A percentile compares a stretch with the other conserved stretches of the same genome.
Conservation (phyloP, 306 rosid genomes). For the Pyrus bretschneideri region DNA sequence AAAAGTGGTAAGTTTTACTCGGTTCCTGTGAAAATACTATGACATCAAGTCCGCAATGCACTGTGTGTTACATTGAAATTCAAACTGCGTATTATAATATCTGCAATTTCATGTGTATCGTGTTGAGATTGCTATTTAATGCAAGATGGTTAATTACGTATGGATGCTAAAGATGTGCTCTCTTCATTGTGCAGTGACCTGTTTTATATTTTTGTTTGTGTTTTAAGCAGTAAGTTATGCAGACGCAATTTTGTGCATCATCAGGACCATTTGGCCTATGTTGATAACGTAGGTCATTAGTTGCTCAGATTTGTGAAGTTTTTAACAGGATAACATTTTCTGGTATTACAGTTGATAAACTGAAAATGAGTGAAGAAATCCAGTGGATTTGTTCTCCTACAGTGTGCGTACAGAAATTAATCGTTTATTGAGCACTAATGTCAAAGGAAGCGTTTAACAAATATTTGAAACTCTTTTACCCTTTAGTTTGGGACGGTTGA, state of each 20-base stretch:
- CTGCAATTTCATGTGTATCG: not conserved
- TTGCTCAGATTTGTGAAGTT: not conserved
- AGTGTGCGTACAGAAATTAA: not conserved
- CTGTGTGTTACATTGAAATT: not conserved
- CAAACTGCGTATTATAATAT: not conserved
- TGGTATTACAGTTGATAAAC: not conserved
- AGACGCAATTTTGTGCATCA: not conserved
- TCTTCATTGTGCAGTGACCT: not conserved
- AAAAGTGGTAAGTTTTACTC: constrained; percentile 58
- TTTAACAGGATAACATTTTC: not conserved
- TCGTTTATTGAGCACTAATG: not conserved
- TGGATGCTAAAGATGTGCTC: not conserved
- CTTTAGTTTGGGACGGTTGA: not conserved
- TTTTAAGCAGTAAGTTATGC: not conserved
- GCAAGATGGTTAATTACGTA: not conserved
- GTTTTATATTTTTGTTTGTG: not conserved
- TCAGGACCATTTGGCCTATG: not conserved
- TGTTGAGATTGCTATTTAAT: not conserved
- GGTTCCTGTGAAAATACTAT: no score
- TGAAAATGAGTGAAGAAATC: not conserved
- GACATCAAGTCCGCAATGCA: not conserved
- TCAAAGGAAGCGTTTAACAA: not conserved
- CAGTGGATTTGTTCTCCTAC: not conserved
- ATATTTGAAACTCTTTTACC: no score
- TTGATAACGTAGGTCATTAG: not conserved